Evolutionary conservation across 352 stramenopile species (phyloP).

Genomic region (Achlya hypogyna): DNA sequence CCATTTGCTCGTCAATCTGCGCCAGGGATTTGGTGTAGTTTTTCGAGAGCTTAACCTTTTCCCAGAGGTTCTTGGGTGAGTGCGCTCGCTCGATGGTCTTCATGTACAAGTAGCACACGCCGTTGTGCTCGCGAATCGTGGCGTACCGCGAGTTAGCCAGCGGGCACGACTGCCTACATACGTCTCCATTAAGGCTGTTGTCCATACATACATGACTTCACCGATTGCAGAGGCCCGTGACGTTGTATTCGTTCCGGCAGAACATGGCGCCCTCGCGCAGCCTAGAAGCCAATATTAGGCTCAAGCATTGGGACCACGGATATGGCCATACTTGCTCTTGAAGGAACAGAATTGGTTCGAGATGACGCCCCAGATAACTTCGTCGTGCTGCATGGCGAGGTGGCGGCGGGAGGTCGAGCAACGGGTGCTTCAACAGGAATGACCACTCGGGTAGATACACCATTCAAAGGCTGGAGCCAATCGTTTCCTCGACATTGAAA

Average conservation of each 20-base stretch:
- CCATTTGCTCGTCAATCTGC: constrained; percentile 92
- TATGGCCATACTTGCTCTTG: constrained; percentile 88
- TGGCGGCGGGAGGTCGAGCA: neutral
- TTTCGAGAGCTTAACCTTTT: constrained; percentile 94
- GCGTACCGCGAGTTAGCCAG: constrained; percentile 98
- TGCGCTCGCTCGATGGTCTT: constrained; percentile 99
- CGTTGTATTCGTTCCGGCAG: constrained; percentile 97
- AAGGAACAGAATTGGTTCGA: constrained; percentile 99
- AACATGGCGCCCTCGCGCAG: constrained; percentile 83
- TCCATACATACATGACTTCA: constrained; percentile 23
- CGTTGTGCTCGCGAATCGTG: constrained; percentile 96
- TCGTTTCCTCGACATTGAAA: neutral
- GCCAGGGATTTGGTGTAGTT: constrained; percentile 96
- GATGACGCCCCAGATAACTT: constrained; percentile 99
- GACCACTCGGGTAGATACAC: neutral
- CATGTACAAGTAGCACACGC: constrained; percentile 93
- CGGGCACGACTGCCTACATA: constrained; percentile 66
- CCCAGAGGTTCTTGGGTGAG: constrained; percentile 97
- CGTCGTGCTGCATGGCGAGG: constrained; percentile 90
- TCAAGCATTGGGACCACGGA: neutral
- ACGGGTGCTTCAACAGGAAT: neutral
- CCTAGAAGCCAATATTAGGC: neutral
- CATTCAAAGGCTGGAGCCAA: neutral
- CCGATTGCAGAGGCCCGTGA: constrained; percentile 96
- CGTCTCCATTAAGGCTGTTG: neutral